phyloP scores from a whole-genome alignment of 73 alveolate species.

The Tetrahymena malaccensis region DNA sequence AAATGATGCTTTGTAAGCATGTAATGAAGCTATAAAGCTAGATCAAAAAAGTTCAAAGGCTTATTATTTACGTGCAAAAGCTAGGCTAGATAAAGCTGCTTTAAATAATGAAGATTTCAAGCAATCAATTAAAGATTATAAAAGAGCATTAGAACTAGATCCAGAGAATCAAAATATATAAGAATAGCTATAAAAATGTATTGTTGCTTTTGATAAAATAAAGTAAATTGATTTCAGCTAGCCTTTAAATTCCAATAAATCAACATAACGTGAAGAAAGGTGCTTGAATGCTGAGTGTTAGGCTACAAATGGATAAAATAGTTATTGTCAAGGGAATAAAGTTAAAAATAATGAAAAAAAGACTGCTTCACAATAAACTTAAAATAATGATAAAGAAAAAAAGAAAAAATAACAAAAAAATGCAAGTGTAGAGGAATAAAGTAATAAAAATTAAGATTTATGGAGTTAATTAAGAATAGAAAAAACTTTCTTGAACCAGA shows the following conservation, averaged over 20 bases:
- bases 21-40: background rate
- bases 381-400: background rate
- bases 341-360: background rate
- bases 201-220: background rate
- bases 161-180: background rate
- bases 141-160: background rate
- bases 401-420: background rate
- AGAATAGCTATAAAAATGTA: background rate
- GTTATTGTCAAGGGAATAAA: background rate
- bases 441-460: background rate
- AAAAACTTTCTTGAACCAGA: background rate
- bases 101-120: background rate
- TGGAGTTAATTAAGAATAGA: background rate
- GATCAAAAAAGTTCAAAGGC: background rate
- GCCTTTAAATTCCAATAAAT: background rate
- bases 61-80: background rate
- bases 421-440: background rate
- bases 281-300: background rate
- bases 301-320: background rate
- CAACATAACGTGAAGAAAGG: background rate
- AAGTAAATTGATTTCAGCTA: background rate
- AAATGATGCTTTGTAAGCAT: background rate
- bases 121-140: background rate
- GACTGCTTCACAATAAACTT: background rate
- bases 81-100: background rate